phyloP scores from a whole-genome alignment of 108 stramenopile genomes.

The Schizochytrium sp. region DNA sequence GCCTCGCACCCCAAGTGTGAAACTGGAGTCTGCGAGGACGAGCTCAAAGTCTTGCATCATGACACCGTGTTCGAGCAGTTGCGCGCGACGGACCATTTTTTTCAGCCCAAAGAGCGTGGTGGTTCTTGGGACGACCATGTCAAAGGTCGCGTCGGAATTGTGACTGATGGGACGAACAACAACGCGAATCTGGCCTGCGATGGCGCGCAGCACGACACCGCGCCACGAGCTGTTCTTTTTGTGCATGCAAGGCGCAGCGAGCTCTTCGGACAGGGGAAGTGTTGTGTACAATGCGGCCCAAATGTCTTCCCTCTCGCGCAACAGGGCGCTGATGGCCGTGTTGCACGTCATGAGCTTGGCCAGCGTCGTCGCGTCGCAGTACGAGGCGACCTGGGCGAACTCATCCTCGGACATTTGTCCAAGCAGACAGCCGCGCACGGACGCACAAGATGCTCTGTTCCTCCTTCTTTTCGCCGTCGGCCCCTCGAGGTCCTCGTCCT shows the following conservation, averaged over 20 bases:
- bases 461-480: not conserved
- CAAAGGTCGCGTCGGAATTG: not conserved
- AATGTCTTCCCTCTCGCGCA: not conserved
- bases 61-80: not conserved
- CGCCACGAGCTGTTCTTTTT: not conserved
- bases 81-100: not conserved
- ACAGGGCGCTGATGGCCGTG: not conserved
- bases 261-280: not conserved
- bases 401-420: not conserved
- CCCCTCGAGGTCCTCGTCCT: not conserved
- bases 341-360: not conserved
- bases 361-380: not conserved
- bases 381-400: not conserved
- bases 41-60: not conserved
- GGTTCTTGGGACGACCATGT: not conserved
- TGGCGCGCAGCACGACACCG: not conserved
- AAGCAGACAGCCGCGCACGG: not conserved
- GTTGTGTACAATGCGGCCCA: not conserved
- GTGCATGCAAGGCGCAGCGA: not conserved
- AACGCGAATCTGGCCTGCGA: not conserved
- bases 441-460: not conserved
- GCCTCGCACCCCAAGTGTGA: not conserved
- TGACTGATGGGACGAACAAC: not conserved
- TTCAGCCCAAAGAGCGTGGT: slow-evolving; percentile 11
- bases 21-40: not conserved